Conservation (phyloP, 2,329 filamentous ascomycete species). For the Apiospora sp. region DNA sequence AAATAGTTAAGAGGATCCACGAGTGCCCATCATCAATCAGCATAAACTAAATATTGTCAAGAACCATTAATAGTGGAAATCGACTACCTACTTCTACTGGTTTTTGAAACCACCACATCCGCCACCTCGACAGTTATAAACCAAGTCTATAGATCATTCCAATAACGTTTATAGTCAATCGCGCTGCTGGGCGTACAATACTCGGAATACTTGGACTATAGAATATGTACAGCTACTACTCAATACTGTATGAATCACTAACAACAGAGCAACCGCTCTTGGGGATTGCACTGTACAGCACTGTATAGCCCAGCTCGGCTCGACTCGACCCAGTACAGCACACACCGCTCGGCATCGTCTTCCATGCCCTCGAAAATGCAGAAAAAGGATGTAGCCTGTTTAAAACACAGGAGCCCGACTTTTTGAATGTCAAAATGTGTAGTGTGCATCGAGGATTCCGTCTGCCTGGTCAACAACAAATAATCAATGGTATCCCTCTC, state of each 20-base stretch:
- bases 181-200: background rate
- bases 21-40: background rate
- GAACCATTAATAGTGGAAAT: slow-evolving; percentile 16
- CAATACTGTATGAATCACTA: background rate
- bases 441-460: background rate
- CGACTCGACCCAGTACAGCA: background rate
- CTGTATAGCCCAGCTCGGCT: background rate
- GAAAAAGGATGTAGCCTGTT: background rate
- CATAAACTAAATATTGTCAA: background rate
- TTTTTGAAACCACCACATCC: background rate
- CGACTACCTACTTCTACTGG: background rate
- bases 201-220: background rate
- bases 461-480: slow-evolving; percentile 10
- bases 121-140: background rate
- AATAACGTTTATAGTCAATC: background rate
- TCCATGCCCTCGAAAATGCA: background rate
- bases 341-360: background rate
- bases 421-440: background rate
- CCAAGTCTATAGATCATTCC: background rate
- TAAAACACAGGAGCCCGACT: background rate
- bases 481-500: slow-evolving; percentile 16
- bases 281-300: too few species aligned
- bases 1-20: slow-evolving; percentile 12
- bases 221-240: background rate
- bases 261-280: background rate